Percentiles rank a stretch among this genome's conserved stretches.
Conservation (phyloP, 257 asterid genomes). For the Solanum ahanhuiri region DNA sequence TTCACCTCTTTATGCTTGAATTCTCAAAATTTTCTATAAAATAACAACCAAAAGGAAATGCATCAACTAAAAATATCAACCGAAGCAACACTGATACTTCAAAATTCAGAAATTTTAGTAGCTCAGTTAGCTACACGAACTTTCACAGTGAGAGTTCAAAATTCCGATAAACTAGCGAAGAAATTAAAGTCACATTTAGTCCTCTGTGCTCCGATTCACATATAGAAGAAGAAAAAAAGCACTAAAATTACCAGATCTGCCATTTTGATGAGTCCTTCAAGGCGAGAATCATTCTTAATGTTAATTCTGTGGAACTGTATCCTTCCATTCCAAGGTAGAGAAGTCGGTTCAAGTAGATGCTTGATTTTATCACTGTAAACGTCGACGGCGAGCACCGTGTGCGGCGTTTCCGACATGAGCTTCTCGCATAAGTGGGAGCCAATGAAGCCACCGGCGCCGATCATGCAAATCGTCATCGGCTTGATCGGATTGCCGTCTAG, state of each 20-base stretch:
- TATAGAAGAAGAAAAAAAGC: background rate
- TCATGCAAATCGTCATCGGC: conserved; percentile 80
- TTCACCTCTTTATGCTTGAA: background rate
- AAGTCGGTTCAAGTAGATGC: conserved; percentile 67
- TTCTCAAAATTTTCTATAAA: background rate
- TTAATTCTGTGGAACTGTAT: conserved; percentile 41
- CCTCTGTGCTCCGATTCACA: background rate
- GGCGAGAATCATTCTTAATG: conserved; percentile 25
- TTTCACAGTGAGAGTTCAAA: no score
- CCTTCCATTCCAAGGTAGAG: conserved; percentile 47
- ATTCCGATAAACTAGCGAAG: no score
- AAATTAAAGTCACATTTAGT: background rate
- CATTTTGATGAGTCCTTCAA: conserved; percentile 25
- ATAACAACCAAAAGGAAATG: background rate
- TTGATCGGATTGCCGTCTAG: conserved; percentile 76
- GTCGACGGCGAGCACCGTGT: conserved; percentile 82
- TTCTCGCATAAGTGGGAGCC: conserved; percentile 96
- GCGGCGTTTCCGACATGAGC: conserved; percentile 67
- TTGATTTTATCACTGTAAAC: conserved; percentile 86
- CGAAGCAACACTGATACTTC: background rate
- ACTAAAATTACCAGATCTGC: conserved; percentile 22
- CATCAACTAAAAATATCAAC: background rate
- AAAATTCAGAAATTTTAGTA: background rate
- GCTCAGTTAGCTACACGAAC: background rate
- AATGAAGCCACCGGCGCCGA: conserved; percentile 98